Evolutionary conservation across 257 asterid species (phyloP), one percentile per base, ranked within the genome.

Genomic region (Apocynum venetum): DNA sequence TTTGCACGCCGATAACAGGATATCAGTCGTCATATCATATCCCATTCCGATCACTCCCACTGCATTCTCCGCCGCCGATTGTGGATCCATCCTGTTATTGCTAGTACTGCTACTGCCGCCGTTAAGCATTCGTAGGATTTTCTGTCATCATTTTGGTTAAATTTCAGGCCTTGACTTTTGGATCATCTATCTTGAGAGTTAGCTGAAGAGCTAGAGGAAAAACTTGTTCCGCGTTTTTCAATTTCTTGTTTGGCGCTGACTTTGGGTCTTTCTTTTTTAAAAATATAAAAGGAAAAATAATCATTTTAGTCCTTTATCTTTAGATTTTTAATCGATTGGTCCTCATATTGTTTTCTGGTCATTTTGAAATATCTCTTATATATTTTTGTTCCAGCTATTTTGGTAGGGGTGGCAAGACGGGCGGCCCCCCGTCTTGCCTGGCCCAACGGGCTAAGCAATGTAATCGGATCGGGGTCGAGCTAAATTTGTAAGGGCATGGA

Each of bases 1-100:
- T 72, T 88, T 89, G 85, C 93, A 89, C 20, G 92, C 89, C 64
- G 92, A 81, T 41, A 91, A 51, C 0, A 92, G 88, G 74, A 90
- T 80, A 84, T 91, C 96, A 75, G 80, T 61, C 12, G 93, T 79
- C 76, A 91, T 83, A 80, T 91, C 96, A 80, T 90, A 91, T 14
- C 97, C 97, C 71, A 81, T 85, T 5, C 97, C 97, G 77, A 91
- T 90, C 20, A 85, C 92, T 1, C 91, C 83, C 4, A 88, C 96
- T 13, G 96, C 95, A 84, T 83, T 89, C 84, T 91, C 91, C 17
- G 97, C 97, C 75, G 97, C 97, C 48, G 25, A 64, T 38, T 64
- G 20, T 13, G 71, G 25, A n/a, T 38, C 71, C 71, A 64, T 64
- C 48, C 71, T 64, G 41, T 31, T 63, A 63, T 35, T 8, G 68